A percentile compares a stretch with the other conserved stretches of the same genome.
These are phyloP conservation scores for Fomitopsis betulina DNA, from an alignment of 1,284 basidiomycete genomes.

Conservation along the genomic window DNA sequence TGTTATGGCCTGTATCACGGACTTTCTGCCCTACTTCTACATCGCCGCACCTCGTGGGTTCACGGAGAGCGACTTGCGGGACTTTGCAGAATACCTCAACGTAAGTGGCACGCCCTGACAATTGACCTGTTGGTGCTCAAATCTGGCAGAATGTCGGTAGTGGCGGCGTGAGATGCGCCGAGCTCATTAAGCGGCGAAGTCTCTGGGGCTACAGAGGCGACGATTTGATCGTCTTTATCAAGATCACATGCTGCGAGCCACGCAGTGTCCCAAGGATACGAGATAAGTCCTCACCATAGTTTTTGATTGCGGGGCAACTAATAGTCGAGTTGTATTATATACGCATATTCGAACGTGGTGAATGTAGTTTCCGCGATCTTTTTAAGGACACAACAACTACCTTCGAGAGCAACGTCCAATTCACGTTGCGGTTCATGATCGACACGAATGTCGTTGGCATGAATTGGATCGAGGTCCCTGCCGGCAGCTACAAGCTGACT, in stretches of 20 bases:
- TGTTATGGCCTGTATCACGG: slow-evolving; percentile 76
- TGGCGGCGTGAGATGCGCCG: slow-evolving; percentile 48
- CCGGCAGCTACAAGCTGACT: slow-evolving; percentile 71
- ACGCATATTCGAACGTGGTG: slow-evolving; percentile 86
- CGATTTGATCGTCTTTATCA: slow-evolving; percentile 75
- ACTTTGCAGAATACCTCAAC: slow-evolving; percentile 73
- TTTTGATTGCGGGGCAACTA: slow-evolving; percentile 8
- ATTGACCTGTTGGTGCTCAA: not conserved
- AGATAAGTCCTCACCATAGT: slow-evolving; percentile 61
- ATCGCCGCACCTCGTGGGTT: slow-evolving; percentile 84
- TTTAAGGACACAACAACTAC: slow-evolving; percentile 62
- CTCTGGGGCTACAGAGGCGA: slow-evolving; percentile 89
- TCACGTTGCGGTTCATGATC: slow-evolving; percentile 92
- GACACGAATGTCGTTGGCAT: slow-evolving; percentile 89
- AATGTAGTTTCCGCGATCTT: slow-evolving; percentile 69
- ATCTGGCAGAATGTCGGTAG: slow-evolving; percentile 25
- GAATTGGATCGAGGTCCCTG: slow-evolving; percentile 94
- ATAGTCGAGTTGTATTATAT: slow-evolving; percentile 20
- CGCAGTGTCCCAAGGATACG: slow-evolving; percentile 79
- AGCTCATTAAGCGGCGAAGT: slow-evolving; percentile 65
- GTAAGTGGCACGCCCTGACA: slow-evolving; percentile 38
- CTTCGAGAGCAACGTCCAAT: slow-evolving; percentile 90
- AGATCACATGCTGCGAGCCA: slow-evolving; percentile 72
- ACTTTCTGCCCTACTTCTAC: slow-evolving; percentile 91
- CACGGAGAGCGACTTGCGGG: slow-evolving; percentile 54